These are phyloP conservation scores for Balamuthia mandrillaris DNA, from an alignment of 208 protist species.

Conservation along the genomic window DNA sequence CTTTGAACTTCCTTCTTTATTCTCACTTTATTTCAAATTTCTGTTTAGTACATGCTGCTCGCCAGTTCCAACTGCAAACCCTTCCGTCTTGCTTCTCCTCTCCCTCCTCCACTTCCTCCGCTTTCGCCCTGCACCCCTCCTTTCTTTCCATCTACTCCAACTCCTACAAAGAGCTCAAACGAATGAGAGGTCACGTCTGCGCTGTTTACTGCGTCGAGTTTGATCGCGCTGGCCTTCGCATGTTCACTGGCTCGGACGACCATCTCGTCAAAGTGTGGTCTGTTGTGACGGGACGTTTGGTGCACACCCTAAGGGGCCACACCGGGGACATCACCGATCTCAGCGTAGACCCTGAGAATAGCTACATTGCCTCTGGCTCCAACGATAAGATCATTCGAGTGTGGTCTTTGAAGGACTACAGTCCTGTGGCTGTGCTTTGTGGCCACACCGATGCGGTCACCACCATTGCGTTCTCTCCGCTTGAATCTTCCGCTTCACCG, in stretches of 20 bases:
- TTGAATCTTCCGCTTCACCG: too few relatives aligned
- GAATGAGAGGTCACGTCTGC: slow-evolving; percentile 8
- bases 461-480: slow-evolving; percentile 19
- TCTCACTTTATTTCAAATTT: background rate
- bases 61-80: too few relatives aligned
- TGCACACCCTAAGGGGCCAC: slow-evolving; percentile 7
- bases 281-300: background rate
- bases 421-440: background rate
- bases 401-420: slow-evolving; percentile 22
- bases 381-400: slow-evolving; percentile 36
- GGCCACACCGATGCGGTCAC: slow-evolving; percentile 31
- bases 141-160: background rate
- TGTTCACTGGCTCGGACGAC: slow-evolving; percentile 35
- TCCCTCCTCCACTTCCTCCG: background rate
- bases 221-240: background rate
- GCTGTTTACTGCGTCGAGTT: slow-evolving; percentile 41
- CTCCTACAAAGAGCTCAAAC: background rate
- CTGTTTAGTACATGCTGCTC: background rate
- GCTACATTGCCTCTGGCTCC: slow-evolving; percentile 22
- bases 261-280: slow-evolving; percentile 35
- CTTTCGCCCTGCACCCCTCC: background rate
- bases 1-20: too few relatives aligned
- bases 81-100: background rate
- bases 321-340: slow-evolving; percentile 34
- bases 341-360: slow-evolving; percentile 42